Evolutionary conservation across 225 moss, liverwort and hornwort genomes (phyloP), one percentile per base, ranked within the genome.

Genomic region (Marchantia paleacea): DNA sequence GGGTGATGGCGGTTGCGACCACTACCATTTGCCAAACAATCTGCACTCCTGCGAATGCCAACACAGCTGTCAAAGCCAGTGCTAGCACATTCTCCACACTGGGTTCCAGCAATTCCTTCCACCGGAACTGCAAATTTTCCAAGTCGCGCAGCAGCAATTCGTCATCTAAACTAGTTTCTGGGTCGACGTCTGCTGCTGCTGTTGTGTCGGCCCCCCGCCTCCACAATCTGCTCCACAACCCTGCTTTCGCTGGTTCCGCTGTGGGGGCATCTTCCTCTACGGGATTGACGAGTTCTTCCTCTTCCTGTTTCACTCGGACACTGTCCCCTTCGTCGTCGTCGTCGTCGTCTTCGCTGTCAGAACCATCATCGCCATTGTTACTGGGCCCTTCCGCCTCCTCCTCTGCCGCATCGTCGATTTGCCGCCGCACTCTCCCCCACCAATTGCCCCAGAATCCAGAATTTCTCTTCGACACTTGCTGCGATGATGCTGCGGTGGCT

Each of bases 1-100:
- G 82, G 0, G 90, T 81, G 79, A 95, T 92, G 26, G 95, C 91
- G 13, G 90, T 83, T 4, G 89, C 90, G 8, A 95, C 93, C 19
- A 90, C 48, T 55, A 93, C 64, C 81, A 95, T 84, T 84, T 99
- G 95, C 90, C 89, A 93, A 75, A 90, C 77, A 54, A 99, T 91
- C 82, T 93, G 91, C 49, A 85, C 74, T 8, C 86, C 81, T 7
- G 93, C 91, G n/a, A 92, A 83, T 58, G 85, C 72, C 73, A 99
- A 62, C 80, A 93, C 78, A 22, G 84, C 89, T 19, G 92, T 90
- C 84, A 95, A 89, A 18, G 88, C 85, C 30, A 99, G 82, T 7
- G 93, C 89, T 58, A 94, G 58, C 20, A 85, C 73, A 84, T 97
- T 97, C 87, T 95, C 95, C 80, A 84, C 73, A 63, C 80, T 91